Evolutionary conservation across 2,329 filamentous ascomycete species (phyloP).

Genomic region (Kalaharituber pfeilii): DNA sequence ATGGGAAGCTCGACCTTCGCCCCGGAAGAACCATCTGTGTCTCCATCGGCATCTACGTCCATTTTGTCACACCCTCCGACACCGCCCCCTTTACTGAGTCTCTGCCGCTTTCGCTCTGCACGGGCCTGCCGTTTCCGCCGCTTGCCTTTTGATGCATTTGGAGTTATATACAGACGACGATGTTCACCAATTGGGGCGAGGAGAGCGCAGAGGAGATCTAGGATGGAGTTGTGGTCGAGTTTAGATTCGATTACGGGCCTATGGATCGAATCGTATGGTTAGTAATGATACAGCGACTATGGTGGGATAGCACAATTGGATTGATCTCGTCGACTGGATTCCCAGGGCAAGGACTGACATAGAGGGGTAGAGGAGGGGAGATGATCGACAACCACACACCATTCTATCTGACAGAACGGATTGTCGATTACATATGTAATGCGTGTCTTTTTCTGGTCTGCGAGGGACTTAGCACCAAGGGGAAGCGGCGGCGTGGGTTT

Average conservation of each 20-base stretch:
- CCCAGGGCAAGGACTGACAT: no score
- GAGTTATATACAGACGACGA: slow-evolving; percentile 33
- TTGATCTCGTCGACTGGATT: no score
- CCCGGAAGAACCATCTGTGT: background rate
- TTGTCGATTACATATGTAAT: background rate
- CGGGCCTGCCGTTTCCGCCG: slow-evolving; percentile 38
- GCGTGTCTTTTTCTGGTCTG: background rate
- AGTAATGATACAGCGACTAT: no score
- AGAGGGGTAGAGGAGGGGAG: no score
- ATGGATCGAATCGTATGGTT: background rate
- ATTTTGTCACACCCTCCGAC: background rate
- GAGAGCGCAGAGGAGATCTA: slow-evolving; percentile 51
- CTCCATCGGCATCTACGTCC: background rate
- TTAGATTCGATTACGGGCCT: slow-evolving; percentile 42
- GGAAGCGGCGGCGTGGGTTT: background rate
- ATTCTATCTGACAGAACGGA: background rate
- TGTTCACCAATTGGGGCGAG: slow-evolving; percentile 47
- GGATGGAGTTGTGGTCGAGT: slow-evolving; percentile 44
- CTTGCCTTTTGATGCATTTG: slow-evolving; percentile 44
- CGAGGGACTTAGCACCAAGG: background rate
- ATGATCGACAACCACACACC: no score
- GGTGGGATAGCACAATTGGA: no score
- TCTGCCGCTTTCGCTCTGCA: slow-evolving; percentile 19
- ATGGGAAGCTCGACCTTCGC: background rate
- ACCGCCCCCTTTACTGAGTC: background rate